Base-by-base conservation (phyloP, 1,284 basidiomycete genomes). In the Phellinidium pouzarii region DNA sequence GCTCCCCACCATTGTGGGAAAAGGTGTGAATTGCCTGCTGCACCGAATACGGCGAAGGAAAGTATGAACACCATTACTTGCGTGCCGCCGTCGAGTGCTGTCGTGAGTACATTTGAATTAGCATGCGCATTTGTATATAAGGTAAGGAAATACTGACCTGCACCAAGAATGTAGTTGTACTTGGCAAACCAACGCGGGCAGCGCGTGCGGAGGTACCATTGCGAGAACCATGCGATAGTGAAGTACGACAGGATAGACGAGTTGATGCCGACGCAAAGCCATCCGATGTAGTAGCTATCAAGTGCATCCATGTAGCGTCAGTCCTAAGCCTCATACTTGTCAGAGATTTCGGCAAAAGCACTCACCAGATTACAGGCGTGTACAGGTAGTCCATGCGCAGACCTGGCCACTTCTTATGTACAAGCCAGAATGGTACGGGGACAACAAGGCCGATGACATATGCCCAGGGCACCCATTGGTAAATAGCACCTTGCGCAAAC, bases 21-120 rank as follows among this genome's bases (percentile, higher is more conserved):
- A 20, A 67, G 57, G 11, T 62, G 59, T 1, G 70, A 69, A 27
- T 59, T 72, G 6, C 80, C 80, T 27, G 74, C 73, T 20, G 76
- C 79, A 25, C 81, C 80, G 44, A 75, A 78, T 44, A 84, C 79
- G 1, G 80, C 79, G 60, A 83, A 82, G 2, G 77, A 78, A 48
- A 74, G 72, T 4, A 79, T 69, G 59, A 80, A 79, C 9, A 77
- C 71, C 67, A 78, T 75, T 52, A 77, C 70, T 62, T 78, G 69
- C 8, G 77, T 78, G 43, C 78, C 78, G 17, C 78, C 78, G 56
- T 83, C 80, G 17, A 81, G 66, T 17, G 78, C 80, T 3, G 64
- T 64, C 1, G 62, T 63, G 12, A 20, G 22, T 9, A 23, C 7
- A 46, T n/a, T 17, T 3, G 22, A 46, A 19, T 12, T 25, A 14